Conservation (phyloP, 2,329 filamentous ascomycete species). For the Talaromyces pinophilus region DNA sequence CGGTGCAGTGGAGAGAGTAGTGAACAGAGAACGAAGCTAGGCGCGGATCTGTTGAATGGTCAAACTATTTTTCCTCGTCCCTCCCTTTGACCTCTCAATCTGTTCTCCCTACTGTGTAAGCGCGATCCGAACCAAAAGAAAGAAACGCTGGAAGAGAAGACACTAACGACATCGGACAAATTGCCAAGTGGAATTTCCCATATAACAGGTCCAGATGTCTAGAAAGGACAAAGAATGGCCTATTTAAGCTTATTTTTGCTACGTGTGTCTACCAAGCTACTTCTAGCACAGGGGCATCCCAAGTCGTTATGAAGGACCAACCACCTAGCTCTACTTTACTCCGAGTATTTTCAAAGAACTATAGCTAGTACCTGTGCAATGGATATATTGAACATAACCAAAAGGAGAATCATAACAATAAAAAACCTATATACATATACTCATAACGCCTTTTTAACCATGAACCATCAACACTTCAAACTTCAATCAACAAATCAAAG, state of each 20-base stretch:
- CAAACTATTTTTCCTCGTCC: neutral
- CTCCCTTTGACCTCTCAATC: no score
- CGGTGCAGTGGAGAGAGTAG: neutral
- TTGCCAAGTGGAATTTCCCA: neutral
- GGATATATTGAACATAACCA: neutral
- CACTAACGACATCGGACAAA: neutral
- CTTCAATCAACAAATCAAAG: conserved; percentile 47
- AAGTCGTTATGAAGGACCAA: neutral
- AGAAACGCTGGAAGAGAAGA: neutral
- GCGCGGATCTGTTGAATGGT: neutral
- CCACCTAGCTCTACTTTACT: neutral
- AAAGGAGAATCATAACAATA: neutral
- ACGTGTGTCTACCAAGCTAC: neutral
- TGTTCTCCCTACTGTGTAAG: neutral
- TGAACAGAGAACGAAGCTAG: neutral
- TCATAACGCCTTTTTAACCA: conserved; percentile 11
- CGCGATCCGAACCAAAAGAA: neutral
- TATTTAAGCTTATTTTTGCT: neutral
- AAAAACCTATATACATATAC: conserved; percentile 9
- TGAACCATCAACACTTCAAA: neutral
- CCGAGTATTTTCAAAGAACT: neutral
- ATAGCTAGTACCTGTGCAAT: neutral
- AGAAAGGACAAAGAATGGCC: neutral
- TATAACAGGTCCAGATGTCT: neutral
- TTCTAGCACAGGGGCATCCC: neutral